These are phyloP conservation scores for Echinosophora koreensis DNA, from an alignment of 306 rosid species.

Conservation along the genomic window DNA sequence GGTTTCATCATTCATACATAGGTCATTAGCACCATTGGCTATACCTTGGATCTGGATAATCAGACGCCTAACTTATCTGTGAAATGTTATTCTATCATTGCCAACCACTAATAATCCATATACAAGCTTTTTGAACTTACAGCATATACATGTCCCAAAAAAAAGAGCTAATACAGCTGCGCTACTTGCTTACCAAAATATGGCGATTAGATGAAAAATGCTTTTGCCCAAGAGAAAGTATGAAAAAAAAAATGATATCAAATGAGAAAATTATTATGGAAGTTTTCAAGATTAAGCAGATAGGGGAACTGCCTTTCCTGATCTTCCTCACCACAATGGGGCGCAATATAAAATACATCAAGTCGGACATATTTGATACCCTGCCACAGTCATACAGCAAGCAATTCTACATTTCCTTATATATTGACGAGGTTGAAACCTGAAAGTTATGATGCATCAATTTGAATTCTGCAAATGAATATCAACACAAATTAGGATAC, in stretches of 20 bases:
- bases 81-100: not conserved
- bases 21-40: conserved; percentile 2
- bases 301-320: conserved; percentile 16
- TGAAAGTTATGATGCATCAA: conserved; percentile 24
- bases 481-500: conserved; percentile 38
- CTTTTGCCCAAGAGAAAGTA: conserved; percentile 13
- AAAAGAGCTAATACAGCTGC: conserved; percentile 26
- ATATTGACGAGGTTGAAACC: conserved; percentile 37
- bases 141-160: conserved; percentile 41
- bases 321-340: conserved; percentile 20
- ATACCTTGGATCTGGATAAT: not conserved
- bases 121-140: conserved; percentile 48
- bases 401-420: conserved; percentile 15
- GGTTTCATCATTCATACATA: conserved; percentile 17
- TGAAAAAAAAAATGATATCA: conserved; percentile 14
- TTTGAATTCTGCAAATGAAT: conserved; percentile 42
- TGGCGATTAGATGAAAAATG: conserved; percentile 20
- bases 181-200: conserved; percentile 10
- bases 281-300: conserved; percentile 29
- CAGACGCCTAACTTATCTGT: not conserved
- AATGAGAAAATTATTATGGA: not conserved
- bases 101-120: conserved; percentile 7
- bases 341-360: conserved; percentile 3
- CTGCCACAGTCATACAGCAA: not conserved
- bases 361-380: conserved; percentile 15